Base-by-base conservation (phyloP, 768 basidiomycete species). In the Boletus rubropictus region DNA sequence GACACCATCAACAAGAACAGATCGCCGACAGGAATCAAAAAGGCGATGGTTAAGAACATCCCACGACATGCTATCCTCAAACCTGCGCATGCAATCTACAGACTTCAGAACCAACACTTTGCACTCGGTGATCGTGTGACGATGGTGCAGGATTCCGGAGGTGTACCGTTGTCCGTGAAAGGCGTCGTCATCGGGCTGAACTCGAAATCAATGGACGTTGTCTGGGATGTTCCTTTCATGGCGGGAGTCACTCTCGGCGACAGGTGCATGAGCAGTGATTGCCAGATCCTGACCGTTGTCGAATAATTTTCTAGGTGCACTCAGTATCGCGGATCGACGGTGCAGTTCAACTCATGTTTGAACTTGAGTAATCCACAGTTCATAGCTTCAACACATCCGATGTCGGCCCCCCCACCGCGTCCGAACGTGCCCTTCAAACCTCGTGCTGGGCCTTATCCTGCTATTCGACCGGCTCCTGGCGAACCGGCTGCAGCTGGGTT, bases 161-260 rank as follows among this genome's bases (percentile, higher is more conserved):
- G 86, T 28, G 94, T 98, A 0, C 92, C 94, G 2, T 72, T 98
- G 12, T 82, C 84, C 1, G 85, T 84, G 42, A 97, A 95, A 68
- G 96, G 96, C 18, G 90, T 95, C 14, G 93, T 98, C 21, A 80
- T 98, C 43, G 90, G 94, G 12, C 68, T 99, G 58, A 89, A 84
- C 57, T 69, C 84, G 3, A 88, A 85, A 60, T 81, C 86, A 4
- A 86, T 98, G 78, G 96, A 98, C 64, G 86, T 98, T 20, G 78
- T 95, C 0, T 98, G 96, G 89, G 96, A 99, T 64, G 84, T 86
- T 20, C 78, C 91, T 1, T 98, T 99, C 69, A 89, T 99, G 81
- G 83, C 91, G 18, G 96, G 96, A 7, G 76, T 78, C 3, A 96
- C 89, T 0, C 71, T 98, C 10, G 82, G 83, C 4, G 89, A 89